These are phyloP conservation scores for Cyberlindnera euphorbiiphila DNA, from an alignment of 805 yeast species.

Conservation along the genomic window DNA sequence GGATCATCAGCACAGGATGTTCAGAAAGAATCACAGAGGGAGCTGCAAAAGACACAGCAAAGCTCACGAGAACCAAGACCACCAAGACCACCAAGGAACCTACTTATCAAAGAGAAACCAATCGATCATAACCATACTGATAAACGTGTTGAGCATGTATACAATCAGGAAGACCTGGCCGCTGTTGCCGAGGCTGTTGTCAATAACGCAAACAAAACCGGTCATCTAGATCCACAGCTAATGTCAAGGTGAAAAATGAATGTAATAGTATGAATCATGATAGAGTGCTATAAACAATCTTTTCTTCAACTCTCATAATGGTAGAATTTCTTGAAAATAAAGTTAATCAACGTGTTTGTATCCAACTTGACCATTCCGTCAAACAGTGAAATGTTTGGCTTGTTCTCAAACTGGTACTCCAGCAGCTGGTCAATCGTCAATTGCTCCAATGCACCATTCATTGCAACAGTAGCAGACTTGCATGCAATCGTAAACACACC, in stretches of 20 bases:
- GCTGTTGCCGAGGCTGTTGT: slow-evolving; percentile 30
- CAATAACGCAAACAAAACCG: slow-evolving; percentile 10
- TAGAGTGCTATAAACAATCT: too few relatives aligned
- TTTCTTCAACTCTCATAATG: slow-evolving; percentile 31
- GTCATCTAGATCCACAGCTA: slow-evolving; percentile 20
- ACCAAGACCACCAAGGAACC: slow-evolving; percentile 1
- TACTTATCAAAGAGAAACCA: background rate
- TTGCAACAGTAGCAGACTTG: slow-evolving; percentile 65
- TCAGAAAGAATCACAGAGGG: background rate
- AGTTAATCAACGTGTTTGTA: slow-evolving; percentile 61
- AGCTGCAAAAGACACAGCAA: slow-evolving; percentile 1
- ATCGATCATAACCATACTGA: background rate
- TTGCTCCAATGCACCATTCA: slow-evolving; percentile 47
- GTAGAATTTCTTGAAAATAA: slow-evolving; percentile 74
- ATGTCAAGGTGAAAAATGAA: slow-evolving; percentile 8
- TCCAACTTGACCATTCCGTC: slow-evolving; percentile 66
- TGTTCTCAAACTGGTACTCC: slow-evolving; percentile 68
- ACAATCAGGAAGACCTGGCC: slow-evolving; percentile 23
- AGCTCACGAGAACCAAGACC: background rate
- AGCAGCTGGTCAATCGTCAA: slow-evolving; percentile 70
- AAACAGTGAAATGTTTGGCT: slow-evolving; percentile 50
- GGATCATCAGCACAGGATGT: background rate
- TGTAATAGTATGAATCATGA: too few relatives aligned
- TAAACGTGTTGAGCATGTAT: slow-evolving; percentile 7
- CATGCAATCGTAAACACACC: slow-evolving; percentile 76